Evolutionary conservation across 768 basidiomycete species (phyloP), one percentile per base, ranked within the genome.

Genomic region (Boletus rubroflammeus): DNA sequence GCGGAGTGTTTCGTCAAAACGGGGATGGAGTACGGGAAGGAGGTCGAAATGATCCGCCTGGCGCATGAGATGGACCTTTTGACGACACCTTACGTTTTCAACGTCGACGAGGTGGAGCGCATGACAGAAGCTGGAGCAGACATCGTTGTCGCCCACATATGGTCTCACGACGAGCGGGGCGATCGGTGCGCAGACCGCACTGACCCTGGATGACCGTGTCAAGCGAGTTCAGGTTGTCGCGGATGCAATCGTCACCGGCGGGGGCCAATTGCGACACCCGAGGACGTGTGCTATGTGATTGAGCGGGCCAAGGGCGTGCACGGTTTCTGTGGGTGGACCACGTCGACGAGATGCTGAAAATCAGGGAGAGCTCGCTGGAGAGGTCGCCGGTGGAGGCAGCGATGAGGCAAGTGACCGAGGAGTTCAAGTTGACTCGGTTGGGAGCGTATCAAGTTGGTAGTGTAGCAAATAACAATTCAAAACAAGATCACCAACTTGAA

Each of bases 41-140:
- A 70, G 38, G 68, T 70, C 10, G 68, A 67, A 15, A 69, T 69
- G 66, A 66, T 67, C 42, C 56, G 64, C 23, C 34, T 59, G 35
- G 67, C 64, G 23, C 63, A 60, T 32, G 53, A 58, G 31, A 49
- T 64, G 47, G 64, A 59, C 23, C 58, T 68, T 3, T 51, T 66
- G 47, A 68, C 67, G 28, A 52, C 69, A 6, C 62, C 69, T 3
- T 68, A 67, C 44, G 67, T 64, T 0, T 70, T 70, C 64, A 67
- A 60, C 29, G 56, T 54, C 10, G 50, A 60, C 43, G 67, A 68
- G 44, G 62, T 69, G 6, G 54, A 51, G 47, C 57, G 57, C 26
- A 68, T 70, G 67, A 49, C 62, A 3, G 3, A 23, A 13, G 66
- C 61, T 5, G 68, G 67, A 0, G 66, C 66, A 14, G 66, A 67